phyloP scores from a whole-genome alignment of 2,329 filamentous ascomycete genomes.

The Diaporthe sp. region DNA sequence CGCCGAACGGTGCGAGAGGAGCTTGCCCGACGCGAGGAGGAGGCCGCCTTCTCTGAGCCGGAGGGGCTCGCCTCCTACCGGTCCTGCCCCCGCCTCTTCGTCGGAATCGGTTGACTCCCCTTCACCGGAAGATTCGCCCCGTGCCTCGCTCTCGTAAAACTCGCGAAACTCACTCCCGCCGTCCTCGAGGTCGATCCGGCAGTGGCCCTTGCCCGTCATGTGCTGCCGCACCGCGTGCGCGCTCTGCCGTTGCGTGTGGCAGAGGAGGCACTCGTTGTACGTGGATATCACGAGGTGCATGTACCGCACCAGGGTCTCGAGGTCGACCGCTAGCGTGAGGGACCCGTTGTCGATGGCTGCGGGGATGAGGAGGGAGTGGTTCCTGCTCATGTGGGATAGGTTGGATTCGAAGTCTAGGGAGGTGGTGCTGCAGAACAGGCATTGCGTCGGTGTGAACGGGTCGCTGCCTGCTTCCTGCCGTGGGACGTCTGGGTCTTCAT shows the following conservation, averaged over 20 bases:
- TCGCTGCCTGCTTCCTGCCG: background rate
- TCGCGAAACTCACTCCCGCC: conserved; percentile 47
- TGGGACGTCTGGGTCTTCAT: background rate
- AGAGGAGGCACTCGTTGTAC: conserved; percentile 59
- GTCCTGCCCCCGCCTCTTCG: background rate
- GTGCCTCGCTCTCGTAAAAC: conserved; percentile 43
- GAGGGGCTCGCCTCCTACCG: background rate
- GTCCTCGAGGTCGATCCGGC: conserved; percentile 48
- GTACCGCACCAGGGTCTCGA: conserved; percentile 56
- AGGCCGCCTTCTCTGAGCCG: conserved; percentile 40
- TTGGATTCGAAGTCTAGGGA: conserved; percentile 46
- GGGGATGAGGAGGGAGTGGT: conserved; percentile 56
- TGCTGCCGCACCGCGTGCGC: conserved; percentile 57
- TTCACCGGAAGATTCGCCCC: too few species aligned
- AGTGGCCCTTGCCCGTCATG: conserved; percentile 57
- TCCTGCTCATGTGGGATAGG: conserved; percentile 55
- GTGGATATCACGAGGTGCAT: conserved; percentile 55
- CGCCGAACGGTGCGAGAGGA: conserved; percentile 43
- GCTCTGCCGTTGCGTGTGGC: conserved; percentile 52
- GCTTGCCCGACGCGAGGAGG: conserved; percentile 47
- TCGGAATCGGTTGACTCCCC: background rate
- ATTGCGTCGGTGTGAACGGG: conserved; percentile 42
- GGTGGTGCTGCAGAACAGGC: conserved; percentile 51
- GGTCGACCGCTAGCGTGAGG: conserved; percentile 51
- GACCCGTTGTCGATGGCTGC: conserved; percentile 40